Conservation (phyloP, 345 rosid species). For the Aethionema arabicum region DNA sequence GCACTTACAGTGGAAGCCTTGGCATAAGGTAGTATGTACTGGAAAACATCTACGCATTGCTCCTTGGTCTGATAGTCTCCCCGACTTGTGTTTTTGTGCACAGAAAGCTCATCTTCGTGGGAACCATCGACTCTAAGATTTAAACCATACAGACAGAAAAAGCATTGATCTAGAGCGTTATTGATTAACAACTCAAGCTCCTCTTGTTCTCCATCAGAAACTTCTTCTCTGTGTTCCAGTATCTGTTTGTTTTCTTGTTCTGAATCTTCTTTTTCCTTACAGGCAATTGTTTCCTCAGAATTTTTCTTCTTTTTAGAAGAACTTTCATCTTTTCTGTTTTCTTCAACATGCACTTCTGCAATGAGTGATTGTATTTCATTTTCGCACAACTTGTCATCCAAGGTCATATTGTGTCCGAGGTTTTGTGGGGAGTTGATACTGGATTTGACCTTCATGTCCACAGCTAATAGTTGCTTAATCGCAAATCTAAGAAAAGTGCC, state of each 20-base stretch:
- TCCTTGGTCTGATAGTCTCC: conserved; percentile 98
- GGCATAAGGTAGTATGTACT: conserved; percentile 87
- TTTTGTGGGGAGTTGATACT: conserved; percentile 40
- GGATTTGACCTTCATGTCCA: conserved; percentile 92
- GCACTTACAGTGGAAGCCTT: conserved; percentile 86
- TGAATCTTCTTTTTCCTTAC: conserved; percentile 34
- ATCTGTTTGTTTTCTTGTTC: conserved; percentile 41
- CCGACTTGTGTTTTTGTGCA: conserved; percentile 83
- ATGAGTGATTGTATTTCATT: conserved; percentile 39
- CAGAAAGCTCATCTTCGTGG: conserved; percentile 82
- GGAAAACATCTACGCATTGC: conserved; percentile 97
- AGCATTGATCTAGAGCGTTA: conserved; percentile 91
- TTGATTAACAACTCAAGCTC: conserved; percentile 83
- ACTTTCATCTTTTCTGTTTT: conserved; percentile 36
- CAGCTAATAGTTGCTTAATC: conserved; percentile 85
- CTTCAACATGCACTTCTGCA: conserved; percentile 42
- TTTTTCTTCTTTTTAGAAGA: conserved; percentile 41
- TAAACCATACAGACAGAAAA: conserved; percentile 95
- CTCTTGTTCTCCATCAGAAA: conserved; percentile 75
- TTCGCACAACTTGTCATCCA: conserved; percentile 43
- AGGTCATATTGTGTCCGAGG: conserved; percentile 44
- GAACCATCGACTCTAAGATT: conserved; percentile 89
- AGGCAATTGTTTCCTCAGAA: conserved; percentile 39
- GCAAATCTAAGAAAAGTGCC: conserved; percentile 92
- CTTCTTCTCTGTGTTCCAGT: conserved; percentile 45